Base-by-base conservation (phyloP, 108 stramenopile species). In the Skeletonema grethae region DNA sequence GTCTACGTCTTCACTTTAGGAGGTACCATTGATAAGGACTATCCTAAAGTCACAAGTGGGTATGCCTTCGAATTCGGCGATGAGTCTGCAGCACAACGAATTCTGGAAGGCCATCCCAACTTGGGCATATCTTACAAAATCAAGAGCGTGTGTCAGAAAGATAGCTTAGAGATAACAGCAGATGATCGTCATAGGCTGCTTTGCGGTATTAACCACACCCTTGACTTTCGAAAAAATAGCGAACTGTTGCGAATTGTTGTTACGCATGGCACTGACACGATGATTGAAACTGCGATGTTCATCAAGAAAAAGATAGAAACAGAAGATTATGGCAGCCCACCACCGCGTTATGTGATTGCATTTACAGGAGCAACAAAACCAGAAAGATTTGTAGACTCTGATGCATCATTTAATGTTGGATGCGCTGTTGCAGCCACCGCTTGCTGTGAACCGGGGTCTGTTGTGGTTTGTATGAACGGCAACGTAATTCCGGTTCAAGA, bases 21-120 rank as follows among this genome's bases (percentile, higher is more conserved):
- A 34, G 85, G 85, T 5, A 86, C 85, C 10, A 86, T 86, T 20
- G 85, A 86, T 32, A 86, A 86, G 56, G 85, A 86, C 41, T 86
- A 86, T 56, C 85, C 85, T 9, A 78, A 72, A 38, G 67, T 76
- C 32, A 86, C 78, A 20, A 68, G 73, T 11, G 82, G 85, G 12
- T 83, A 76, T 50, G 85, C 82, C 12, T 86, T 86, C 58, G 85
- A 86, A 57, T 80, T 83, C 29, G 79, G 75, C 3, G 79, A 79
- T 3, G 39, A 72, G 30, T 63, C 82, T 24, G 85, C 85, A 20
- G 73, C 79, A 18, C 58, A 45, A 13, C 66, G 82, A 48, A 68
- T 86, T 45, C 25, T 86, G 39, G 34, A 73, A 18, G 28, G 18
- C 9, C 82, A 79, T n/a, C 77, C 78, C 2, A 80, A 63, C 77